Percentiles rank a stretch among this genome's conserved stretches.
Conservation (phyloP, 2,329 filamentous ascomycete species). For the Tolypocladium inflatum region DNA sequence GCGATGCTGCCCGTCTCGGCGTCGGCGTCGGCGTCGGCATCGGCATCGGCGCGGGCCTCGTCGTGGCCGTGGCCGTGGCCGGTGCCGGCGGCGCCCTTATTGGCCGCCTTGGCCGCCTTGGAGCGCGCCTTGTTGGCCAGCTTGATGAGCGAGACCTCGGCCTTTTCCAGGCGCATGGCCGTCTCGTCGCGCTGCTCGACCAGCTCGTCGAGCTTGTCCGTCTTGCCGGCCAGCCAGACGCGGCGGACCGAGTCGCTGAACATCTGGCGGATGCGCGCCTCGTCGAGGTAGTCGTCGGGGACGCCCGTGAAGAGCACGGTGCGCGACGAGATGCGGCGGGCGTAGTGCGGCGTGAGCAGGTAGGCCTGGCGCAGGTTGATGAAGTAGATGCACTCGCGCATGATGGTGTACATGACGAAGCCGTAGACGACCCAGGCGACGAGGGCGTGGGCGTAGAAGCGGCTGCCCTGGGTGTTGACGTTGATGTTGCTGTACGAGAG, state of each 20-base stretch:
- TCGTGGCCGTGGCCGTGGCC: slow-evolving; percentile 6
- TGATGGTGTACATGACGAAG: slow-evolving; percentile 84
- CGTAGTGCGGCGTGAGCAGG: slow-evolving; percentile 73
- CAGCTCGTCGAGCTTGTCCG: slow-evolving; percentile 63
- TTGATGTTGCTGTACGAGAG: slow-evolving; percentile 29
- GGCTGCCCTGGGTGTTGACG: slow-evolving; percentile 47
- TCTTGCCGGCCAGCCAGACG: slow-evolving; percentile 75
- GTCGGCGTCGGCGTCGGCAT: slow-evolving; percentile 28
- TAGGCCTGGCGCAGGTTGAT: slow-evolving; percentile 93
- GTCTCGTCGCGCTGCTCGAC: slow-evolving; percentile 67
- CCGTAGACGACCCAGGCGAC: slow-evolving; percentile 76
- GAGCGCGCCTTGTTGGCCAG: slow-evolving; percentile 32
- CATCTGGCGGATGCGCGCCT: slow-evolving; percentile 61
- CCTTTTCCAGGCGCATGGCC: slow-evolving; percentile 70
- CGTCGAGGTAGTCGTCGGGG: slow-evolving; percentile 65
- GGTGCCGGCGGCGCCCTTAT: slow-evolving; percentile 17
- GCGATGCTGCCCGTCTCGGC: slow-evolving; percentile 56
- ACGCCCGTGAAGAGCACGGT: slow-evolving; percentile 91
- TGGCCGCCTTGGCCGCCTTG: slow-evolving; percentile 23
- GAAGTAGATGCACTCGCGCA: slow-evolving; percentile 84
- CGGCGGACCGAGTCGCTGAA: slow-evolving; percentile 74
- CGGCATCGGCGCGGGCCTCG: too few relatives aligned
- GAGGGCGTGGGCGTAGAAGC: slow-evolving; percentile 72
- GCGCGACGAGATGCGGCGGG: slow-evolving; percentile 76
- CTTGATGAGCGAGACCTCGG: slow-evolving; percentile 74